phyloP scores from a whole-genome alignment of 2,329 filamentous ascomycete genomes.

The Rosellinia necatrix region DNA sequence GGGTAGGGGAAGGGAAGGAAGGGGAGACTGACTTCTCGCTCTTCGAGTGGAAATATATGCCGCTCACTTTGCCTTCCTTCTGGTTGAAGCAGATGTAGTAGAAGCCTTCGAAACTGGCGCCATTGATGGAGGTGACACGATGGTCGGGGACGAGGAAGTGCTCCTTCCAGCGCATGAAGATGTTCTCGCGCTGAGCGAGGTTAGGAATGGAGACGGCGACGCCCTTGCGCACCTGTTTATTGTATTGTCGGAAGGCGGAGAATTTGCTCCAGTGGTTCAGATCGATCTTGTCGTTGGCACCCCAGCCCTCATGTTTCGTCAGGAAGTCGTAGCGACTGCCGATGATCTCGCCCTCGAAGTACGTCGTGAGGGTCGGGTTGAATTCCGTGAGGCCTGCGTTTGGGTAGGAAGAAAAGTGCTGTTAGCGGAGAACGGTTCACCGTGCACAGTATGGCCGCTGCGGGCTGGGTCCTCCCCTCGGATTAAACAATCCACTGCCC shows the following conservation, averaged over 20 bases:
- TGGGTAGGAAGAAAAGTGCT: no score
- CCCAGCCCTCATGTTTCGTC: conserved; percentile 88
- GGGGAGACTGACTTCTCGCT: conserved; percentile 87
- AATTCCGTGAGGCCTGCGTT: conserved; percentile 93
- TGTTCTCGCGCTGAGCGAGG: conserved; percentile 63
- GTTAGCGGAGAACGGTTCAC: neutral
- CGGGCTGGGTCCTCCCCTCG: neutral
- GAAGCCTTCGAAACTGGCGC: conserved; percentile 96
- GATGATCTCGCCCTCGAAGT: conserved; percentile 98
- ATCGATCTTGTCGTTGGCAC: conserved; percentile 88
- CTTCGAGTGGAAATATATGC: conserved; percentile 97
- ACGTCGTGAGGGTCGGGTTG: conserved; percentile 96
- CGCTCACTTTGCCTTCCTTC: conserved; percentile 79
- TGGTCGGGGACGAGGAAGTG: conserved; percentile 97
- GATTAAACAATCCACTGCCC: no score
- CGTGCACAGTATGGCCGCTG: conserved; percentile 7
- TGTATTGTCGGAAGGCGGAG: conserved; percentile 78
- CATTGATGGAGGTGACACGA: conserved; percentile 84
- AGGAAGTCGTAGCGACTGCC: conserved; percentile 93
- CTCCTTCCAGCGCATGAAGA: conserved; percentile 99
- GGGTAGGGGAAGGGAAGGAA: no score
- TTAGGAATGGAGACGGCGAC: conserved; percentile 43
- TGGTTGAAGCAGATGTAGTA: conserved; percentile 99
- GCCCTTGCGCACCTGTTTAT: conserved; percentile 61
- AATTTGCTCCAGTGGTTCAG: conserved; percentile 93